Percentiles rank a stretch among this genome's conserved stretches.
These are phyloP conservation scores for Russula sp. DNA, from an alignment of 768 basidiomycete species.

Conservation along the genomic window DNA sequence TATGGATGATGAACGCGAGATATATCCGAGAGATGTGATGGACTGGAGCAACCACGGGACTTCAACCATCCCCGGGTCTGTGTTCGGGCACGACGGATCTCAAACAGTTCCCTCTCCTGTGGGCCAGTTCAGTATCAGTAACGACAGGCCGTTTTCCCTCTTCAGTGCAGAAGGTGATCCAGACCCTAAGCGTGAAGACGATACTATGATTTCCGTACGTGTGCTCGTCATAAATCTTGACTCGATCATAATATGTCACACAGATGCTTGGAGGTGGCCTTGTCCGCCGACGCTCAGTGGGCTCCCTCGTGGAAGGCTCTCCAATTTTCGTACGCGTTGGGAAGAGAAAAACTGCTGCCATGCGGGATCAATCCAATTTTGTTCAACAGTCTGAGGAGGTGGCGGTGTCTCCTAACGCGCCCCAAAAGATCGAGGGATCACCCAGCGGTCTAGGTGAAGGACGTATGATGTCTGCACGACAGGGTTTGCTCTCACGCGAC, in stretches of 20 bases:
- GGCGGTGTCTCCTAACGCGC: slow-evolving; percentile 38
- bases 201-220: slow-evolving; percentile 75
- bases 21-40: slow-evolving; percentile 27
- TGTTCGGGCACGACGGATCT: slow-evolving; percentile 48
- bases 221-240: neutral
- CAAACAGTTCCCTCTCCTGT: slow-evolving; percentile 24
- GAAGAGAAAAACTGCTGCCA: slow-evolving; percentile 44
- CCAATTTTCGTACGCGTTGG: slow-evolving; percentile 55
- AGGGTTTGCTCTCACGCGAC: slow-evolving; percentile 54
- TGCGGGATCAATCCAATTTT: slow-evolving; percentile 16
- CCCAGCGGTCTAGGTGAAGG: slow-evolving; percentile 61
- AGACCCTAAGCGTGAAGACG: slow-evolving; percentile 56
- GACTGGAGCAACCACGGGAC: slow-evolving; percentile 51
- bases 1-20: slow-evolving; percentile 41
- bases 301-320: slow-evolving; percentile 58
- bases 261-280: slow-evolving; percentile 79
- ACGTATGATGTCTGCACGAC: slow-evolving; percentile 57
- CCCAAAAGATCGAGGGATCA: slow-evolving; percentile 47
- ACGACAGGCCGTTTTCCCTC: slow-evolving; percentile 60
- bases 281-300: slow-evolving; percentile 60
- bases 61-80: slow-evolving; percentile 49
- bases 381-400: slow-evolving; percentile 25
- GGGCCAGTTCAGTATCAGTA: slow-evolving; percentile 37
- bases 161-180: slow-evolving; percentile 39
- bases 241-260: slow-evolving; percentile 11